Percentiles rank a stretch among this genome's conserved stretches.
phyloP scores from a whole-genome alignment of 768 basidiomycete genomes.

The Russula olivacea region DNA sequence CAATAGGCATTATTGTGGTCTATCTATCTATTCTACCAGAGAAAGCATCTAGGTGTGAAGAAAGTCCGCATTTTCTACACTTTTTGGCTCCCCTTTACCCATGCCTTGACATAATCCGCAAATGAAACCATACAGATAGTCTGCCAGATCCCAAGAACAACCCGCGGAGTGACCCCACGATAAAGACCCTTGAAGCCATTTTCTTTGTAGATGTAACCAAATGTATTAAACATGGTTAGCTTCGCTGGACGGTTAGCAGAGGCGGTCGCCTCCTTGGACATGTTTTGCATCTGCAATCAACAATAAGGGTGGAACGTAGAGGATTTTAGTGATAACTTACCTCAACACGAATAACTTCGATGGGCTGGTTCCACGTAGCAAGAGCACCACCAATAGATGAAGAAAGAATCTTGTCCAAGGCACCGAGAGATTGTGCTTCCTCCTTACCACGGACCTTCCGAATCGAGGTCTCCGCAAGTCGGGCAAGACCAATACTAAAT shows the following conservation, averaged over 20 bases:
- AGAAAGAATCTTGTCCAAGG: slow-evolving; percentile 81
- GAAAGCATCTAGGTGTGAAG: background rate
- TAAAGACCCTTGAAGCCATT: slow-evolving; percentile 96
- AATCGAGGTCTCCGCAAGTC: slow-evolving; percentile 79
- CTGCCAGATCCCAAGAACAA: slow-evolving; percentile 95
- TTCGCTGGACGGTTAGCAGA: slow-evolving; percentile 83
- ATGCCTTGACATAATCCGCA: slow-evolving; percentile 90
- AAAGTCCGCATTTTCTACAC: background rate
- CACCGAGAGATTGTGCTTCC: slow-evolving; percentile 66
- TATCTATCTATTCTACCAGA: slow-evolving; percentile 12
- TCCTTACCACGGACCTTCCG: slow-evolving; percentile 71
- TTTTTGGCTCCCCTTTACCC: slow-evolving; percentile 44
- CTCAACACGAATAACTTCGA: slow-evolving; percentile 96
- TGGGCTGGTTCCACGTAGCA: slow-evolving; percentile 99
- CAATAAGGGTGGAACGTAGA: background rate
- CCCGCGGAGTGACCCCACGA: slow-evolving; percentile 94
- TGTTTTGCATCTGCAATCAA: slow-evolving; percentile 86
- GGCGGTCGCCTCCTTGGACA: slow-evolving; percentile 68
- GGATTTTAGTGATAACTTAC: slow-evolving; percentile 37
- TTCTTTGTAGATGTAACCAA: slow-evolving; percentile 92
- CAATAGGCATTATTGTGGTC: slow-evolving; percentile 5
- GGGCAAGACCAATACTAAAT: slow-evolving; percentile 89
- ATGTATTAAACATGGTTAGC: slow-evolving; percentile 85
- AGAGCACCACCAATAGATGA: slow-evolving; percentile 90
- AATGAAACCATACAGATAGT: slow-evolving; percentile 99